Percentiles rank a stretch among this genome's conserved stretches.
Conservation (phyloP, 352 stramenopile genomes). For the Phytophthora pseudosyringae region DNA sequence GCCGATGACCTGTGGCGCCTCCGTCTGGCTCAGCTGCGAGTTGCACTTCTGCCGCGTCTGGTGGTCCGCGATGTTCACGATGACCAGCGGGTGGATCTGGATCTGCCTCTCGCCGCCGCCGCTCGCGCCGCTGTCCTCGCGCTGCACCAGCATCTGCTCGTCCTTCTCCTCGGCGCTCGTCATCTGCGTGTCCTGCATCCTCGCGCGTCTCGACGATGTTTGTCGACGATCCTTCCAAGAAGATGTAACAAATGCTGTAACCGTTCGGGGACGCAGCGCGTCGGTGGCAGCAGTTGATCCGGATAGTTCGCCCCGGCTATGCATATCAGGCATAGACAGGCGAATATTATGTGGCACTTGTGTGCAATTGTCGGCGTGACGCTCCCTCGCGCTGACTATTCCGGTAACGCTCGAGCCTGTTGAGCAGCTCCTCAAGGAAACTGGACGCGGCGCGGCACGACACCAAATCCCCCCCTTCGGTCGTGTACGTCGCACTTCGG, state of each 20-base stretch:
- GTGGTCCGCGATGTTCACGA: constrained; percentile 96
- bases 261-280: not conserved
- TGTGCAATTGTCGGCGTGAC: constrained; percentile 36
- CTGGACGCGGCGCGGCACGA: constrained; percentile 6
- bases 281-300: constrained; percentile 2
- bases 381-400: constrained; percentile 45
- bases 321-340: no score
- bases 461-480: constrained; percentile 20
- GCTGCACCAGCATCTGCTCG: constrained; percentile 51
- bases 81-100: constrained; percentile 88
- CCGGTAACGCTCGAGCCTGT: constrained; percentile 34
- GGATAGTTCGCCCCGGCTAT: constrained; percentile 1
- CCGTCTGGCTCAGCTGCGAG: constrained; percentile 52
- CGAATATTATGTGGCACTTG: constrained; percentile 16
- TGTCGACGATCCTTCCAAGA: constrained; percentile 1
- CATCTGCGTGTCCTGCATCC: constrained; percentile 73
- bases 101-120: constrained; percentile 72
- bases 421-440: constrained; percentile 21
- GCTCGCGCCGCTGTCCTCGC: constrained; percentile 45
- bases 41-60: constrained; percentile 89
- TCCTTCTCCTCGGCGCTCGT: constrained; percentile 47
- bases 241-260: not conserved
- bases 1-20: constrained; percentile 76
- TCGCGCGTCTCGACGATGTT: constrained; percentile 9
- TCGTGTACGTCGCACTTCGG: constrained; percentile 11